Evolutionary conservation across 257 asterid genomes (phyloP).

Genomic region (Fraxinus quadrangulata): DNA sequence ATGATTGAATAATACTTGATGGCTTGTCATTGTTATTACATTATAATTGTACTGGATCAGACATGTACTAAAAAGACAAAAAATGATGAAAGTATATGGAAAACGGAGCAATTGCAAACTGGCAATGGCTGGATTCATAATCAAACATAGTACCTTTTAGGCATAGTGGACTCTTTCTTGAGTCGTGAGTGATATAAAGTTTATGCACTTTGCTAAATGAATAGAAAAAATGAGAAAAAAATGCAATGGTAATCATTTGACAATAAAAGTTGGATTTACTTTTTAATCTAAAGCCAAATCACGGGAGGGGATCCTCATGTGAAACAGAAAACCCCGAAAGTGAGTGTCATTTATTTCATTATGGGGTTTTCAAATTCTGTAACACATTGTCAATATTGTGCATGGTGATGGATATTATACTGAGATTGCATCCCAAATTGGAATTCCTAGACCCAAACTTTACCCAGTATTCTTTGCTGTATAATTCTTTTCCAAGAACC

Average conservation of each 20-base stretch:
- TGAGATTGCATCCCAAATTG: no score
- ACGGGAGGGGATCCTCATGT: slow-evolving; percentile 39
- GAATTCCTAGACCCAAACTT: not conserved
- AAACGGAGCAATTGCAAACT: slow-evolving; percentile 45
- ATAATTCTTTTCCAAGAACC: not conserved
- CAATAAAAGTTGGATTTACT: slow-evolving; percentile 58
- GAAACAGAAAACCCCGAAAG: slow-evolving; percentile 17
- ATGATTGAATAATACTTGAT: not conserved
- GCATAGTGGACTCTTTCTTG: slow-evolving; percentile 59
- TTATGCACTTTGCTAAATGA: slow-evolving; percentile 37
- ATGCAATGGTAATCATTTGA: slow-evolving; percentile 54
- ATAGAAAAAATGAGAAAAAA: slow-evolving; percentile 33
- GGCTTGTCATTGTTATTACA: no score
- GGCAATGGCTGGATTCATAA: slow-evolving; percentile 89
- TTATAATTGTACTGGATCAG: no score
- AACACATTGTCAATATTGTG: no score
- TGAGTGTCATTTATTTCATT: not conserved
- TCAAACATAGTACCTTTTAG: slow-evolving; percentile 37
- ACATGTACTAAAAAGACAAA: no score
- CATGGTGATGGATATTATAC: no score
- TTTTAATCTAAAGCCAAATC: slow-evolving; percentile 63
- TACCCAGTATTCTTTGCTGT: not conserved
- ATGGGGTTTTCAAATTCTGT: slow-evolving; percentile 4
- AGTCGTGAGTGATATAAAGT: slow-evolving; percentile 37
- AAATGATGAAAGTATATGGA: slow-evolving; percentile 6